These are phyloP conservation scores for Euclidium syriacum DNA, from an alignment of 345 rosid species.

Conservation along the genomic window DNA sequence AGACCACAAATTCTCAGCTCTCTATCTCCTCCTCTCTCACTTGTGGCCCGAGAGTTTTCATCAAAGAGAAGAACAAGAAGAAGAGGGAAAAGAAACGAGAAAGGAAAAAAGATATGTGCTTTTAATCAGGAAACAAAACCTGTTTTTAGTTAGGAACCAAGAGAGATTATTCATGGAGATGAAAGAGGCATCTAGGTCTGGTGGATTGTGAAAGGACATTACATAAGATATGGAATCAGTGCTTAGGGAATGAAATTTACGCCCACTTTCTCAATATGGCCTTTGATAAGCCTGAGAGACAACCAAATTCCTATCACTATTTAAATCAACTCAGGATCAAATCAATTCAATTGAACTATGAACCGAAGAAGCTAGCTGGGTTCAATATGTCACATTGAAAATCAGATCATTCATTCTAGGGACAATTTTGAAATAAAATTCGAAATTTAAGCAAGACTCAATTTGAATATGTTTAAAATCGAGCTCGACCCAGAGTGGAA, in stretches of 20 bases:
- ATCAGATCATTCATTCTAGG: too few relatives aligned
- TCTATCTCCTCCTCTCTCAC: background rate
- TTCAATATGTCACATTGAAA: too few relatives aligned
- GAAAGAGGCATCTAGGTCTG: slow-evolving; percentile 14
- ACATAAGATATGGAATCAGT: slow-evolving; percentile 32
- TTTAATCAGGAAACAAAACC: background rate
- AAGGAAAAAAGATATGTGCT: background rate
- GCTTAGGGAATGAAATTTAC: slow-evolving; percentile 20
- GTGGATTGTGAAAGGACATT: slow-evolving; percentile 21
- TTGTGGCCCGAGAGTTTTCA: background rate
- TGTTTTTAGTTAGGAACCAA: background rate
- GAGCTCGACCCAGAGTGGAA: too few relatives aligned
- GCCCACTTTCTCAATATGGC: slow-evolving; percentile 16
- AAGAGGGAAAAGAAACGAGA: background rate
- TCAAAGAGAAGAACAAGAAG: background rate
- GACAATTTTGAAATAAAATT: too few relatives aligned
- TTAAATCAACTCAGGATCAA: slow-evolving; percentile 4
- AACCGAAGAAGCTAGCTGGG: slow-evolving; percentile 2
- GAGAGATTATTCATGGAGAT: background rate
- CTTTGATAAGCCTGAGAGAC: slow-evolving; percentile 22
- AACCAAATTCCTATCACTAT: too few relatives aligned
- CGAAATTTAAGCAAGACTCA: too few relatives aligned
- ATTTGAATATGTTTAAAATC: too few relatives aligned
- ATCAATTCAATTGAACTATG: background rate
- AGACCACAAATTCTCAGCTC: slow-evolving; percentile 3